These are phyloP conservation scores for Grosmannia clavigera DNA, from an alignment of 2,329 filamentous ascomycete species.

Conservation along the genomic window DNA sequence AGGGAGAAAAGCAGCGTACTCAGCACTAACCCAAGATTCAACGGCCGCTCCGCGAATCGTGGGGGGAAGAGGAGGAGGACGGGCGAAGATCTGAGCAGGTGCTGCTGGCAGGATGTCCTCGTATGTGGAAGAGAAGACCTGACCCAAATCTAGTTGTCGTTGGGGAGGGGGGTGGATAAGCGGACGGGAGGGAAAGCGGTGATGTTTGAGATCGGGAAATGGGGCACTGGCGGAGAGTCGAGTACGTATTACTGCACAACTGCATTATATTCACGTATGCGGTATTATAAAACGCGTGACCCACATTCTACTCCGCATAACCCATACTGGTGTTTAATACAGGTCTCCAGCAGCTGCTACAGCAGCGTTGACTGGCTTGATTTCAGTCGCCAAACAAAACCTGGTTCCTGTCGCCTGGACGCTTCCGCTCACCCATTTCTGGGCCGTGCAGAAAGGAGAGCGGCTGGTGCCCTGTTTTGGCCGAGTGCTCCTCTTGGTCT, in stretches of 20 bases:
- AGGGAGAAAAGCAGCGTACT: neutral
- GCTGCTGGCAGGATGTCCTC: neutral
- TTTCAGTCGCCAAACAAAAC: too few species aligned
- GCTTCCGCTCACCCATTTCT: too few species aligned
- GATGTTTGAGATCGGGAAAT: constrained; percentile 8
- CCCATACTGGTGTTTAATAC: too few species aligned
- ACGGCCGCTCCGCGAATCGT: neutral
- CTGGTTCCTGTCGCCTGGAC: too few species aligned
- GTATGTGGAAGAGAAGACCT: neutral
- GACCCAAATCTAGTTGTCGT: neutral
- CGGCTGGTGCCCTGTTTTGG: neutral
- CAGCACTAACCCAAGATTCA: neutral
- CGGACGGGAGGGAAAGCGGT: constrained; percentile 5
- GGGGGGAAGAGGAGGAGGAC: neutral
- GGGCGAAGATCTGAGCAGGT: neutral
- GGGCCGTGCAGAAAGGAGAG: too few species aligned
- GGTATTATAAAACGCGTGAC: neutral
- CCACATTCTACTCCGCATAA: neutral
- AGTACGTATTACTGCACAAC: neutral
- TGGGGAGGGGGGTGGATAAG: neutral
- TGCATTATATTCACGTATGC: neutral
- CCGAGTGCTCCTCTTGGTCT: neutral
- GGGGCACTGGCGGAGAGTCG: neutral
- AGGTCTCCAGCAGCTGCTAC: too few species aligned
- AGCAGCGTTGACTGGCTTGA: too few species aligned